Evolutionary conservation across 495 filamentous ascomycete genomes (phyloP).

Genomic region (Annulohypoxylon stygium): DNA sequence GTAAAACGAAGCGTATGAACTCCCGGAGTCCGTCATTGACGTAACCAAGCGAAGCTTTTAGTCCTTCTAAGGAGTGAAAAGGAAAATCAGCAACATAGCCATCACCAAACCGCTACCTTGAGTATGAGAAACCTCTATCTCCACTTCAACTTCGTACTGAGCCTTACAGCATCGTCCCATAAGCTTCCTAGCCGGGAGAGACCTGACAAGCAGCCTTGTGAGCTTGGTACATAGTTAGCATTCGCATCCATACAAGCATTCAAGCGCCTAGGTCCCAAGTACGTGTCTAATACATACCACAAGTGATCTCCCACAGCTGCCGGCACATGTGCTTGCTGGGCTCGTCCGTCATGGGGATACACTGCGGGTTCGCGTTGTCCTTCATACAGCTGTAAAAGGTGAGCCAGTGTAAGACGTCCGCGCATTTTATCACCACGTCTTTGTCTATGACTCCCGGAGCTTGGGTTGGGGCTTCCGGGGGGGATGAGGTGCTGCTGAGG

Average conservation of each 20-base stretch:
- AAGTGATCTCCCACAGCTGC: conserved; percentile 22
- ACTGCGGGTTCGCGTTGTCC: not conserved
- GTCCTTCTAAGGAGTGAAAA: not conserved
- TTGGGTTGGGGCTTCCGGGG: not conserved
- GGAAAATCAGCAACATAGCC: not conserved
- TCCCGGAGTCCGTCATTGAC: not conserved
- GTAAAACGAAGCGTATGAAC: not conserved
- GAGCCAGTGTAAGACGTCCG: not conserved
- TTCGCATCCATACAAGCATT: not conserved
- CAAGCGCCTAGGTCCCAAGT: not conserved
- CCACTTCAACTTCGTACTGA: no score
- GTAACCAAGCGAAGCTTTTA: not conserved
- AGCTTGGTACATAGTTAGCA: not conserved
- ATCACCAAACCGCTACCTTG: not conserved
- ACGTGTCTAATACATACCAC: conserved; percentile 7
- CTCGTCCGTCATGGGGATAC: not conserved
- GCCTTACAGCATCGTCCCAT: no score
- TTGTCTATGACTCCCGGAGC: not conserved
- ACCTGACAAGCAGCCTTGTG: no score
- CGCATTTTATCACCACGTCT: not conserved
- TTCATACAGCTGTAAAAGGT: conserved; percentile 1
- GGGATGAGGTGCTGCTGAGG: not conserved
- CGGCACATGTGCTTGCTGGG: conserved; percentile 5
- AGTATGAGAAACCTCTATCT: no score
- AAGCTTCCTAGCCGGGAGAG: no score